Percentiles rank a stretch among this genome's conserved stretches.
These are phyloP conservation scores for Cryptococcus wingfieldii DNA, from an alignment of 1,284 basidiomycete genomes.

Conservation along the genomic window DNA sequence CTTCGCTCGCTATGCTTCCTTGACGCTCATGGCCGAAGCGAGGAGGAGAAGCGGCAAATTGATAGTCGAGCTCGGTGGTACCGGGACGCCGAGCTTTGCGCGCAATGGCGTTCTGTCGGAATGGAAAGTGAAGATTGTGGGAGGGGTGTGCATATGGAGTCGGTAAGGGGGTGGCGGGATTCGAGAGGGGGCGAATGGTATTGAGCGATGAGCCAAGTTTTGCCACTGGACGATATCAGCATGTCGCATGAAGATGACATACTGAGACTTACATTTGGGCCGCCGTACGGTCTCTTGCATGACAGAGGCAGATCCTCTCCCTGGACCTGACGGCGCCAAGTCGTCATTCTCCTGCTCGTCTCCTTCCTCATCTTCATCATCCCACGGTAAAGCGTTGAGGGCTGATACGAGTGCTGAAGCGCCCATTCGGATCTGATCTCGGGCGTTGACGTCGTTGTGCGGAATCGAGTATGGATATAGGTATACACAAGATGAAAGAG, in stretches of 20 bases:
- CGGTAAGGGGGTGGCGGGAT: neutral
- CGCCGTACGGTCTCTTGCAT: constrained; percentile 3
- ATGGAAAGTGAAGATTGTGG: constrained; percentile 34
- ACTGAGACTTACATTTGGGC: constrained; percentile 9
- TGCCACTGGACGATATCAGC: constrained; percentile 18
- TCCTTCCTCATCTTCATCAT: constrained; percentile 22
- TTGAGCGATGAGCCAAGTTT: constrained; percentile 39
- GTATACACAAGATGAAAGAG: neutral
- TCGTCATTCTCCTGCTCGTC: constrained; percentile 18
- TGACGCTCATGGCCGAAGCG: neutral
- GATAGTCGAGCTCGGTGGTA: constrained; percentile 30
- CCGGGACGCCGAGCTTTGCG: constrained; percentile 33
- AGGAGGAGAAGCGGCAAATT: constrained; percentile 15
- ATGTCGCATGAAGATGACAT: neutral
- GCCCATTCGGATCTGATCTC: constrained; percentile 39
- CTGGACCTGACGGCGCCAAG: neutral
- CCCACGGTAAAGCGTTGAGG: constrained; percentile 41
- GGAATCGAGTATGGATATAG: neutral
- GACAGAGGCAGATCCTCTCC: constrained; percentile 8
- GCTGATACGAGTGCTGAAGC: constrained; percentile 46
- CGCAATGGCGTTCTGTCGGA: constrained; percentile 39
- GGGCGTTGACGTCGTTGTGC: neutral
- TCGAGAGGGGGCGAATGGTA: constrained; percentile 38
- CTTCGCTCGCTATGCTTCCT: neutral
- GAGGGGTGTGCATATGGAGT: constrained; percentile 7